Conservation (phyloP, 1,139 yeast genomes). For the Starmera stellimalicola region DNA sequence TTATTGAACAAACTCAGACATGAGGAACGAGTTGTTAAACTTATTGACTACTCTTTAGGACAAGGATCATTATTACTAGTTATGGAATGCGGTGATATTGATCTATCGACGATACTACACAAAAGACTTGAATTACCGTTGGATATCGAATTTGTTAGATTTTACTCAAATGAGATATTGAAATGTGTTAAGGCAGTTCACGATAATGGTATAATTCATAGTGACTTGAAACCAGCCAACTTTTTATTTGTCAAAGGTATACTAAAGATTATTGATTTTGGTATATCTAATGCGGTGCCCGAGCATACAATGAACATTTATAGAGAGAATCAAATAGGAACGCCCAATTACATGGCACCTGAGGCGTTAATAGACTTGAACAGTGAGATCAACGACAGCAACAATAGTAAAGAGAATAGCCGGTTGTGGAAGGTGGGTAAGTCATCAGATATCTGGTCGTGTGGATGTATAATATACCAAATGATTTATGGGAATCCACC, state of each 20-base stretch:
- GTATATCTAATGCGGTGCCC: conserved; percentile 90
- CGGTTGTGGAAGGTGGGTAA: conserved; percentile 82
- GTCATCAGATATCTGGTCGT: conserved; percentile 97
- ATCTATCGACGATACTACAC: conserved; percentile 73
- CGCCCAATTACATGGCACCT: conserved; percentile 98
- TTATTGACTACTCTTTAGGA: conserved; percentile 65
- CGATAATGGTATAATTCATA: conserved; percentile 80
- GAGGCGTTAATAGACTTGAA: conserved; percentile 63
- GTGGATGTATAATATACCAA: conserved; percentile 93
- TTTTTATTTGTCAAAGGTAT: conserved; percentile 80
- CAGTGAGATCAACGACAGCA: conserved; percentile 4
- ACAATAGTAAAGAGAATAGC: conserved; percentile 18
- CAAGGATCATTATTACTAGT: conserved; percentile 60
- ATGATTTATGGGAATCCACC: conserved; percentile 95
- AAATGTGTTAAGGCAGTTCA: conserved; percentile 86
- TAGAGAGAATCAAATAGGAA: conserved; percentile 87
- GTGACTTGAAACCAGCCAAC: conserved; percentile 94
- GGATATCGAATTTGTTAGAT: conserved; percentile 74
- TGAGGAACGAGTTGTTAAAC: conserved; percentile 66
- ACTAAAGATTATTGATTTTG: conserved; percentile 87
- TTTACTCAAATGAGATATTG: conserved; percentile 71
- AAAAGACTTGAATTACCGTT: conserved; percentile 43
- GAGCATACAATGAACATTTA: conserved; percentile 88
- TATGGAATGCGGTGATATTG: conserved; percentile 96
- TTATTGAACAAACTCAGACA: conserved; percentile 51